Evolutionary conservation across 2,329 filamentous ascomycete genomes (phyloP), one percentile per base, ranked within the genome.

Genomic region (Pezicula radicicola): DNA sequence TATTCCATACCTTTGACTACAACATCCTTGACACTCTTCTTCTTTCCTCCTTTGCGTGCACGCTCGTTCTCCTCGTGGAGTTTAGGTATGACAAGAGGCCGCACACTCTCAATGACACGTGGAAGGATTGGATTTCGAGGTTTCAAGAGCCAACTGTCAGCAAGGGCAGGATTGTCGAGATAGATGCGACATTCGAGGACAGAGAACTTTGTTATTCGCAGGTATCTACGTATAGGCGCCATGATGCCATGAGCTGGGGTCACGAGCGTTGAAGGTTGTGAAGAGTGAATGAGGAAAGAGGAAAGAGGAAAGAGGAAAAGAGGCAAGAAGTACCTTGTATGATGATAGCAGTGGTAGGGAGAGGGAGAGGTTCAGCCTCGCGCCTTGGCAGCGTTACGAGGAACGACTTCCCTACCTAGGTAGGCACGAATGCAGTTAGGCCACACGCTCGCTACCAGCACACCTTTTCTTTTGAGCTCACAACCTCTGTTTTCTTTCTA

Each of bases 121-220:
- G 87, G 85, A 13, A 99, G 80, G 15, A 93, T 81, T 3, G 89
- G 84, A 61, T 91, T 78, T 58, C 85, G 83, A 35, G 88, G 79
- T 62, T 88, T 87, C 58, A 96, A 80, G 16, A 99, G 82, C 85
- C 95, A 97, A 65, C 87, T 85, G 59, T 90, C 83, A 21, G 84
- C 83, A 55, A 96, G 83, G 12, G 87, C 83, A 0, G 94, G 94
- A 62, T 93, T 92, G 59, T 97, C 93, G 44, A 97, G 84, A 70
- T 97, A 97, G 60, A 99, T 94, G 59, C 92, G 91, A 58, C 90
- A 91, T 78, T 99, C 94, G n/a, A 99, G 80, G 30, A 97, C 91
- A 4, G 93, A 96, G 70, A 91, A 89, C 67, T 93, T 92, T 50
- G 89, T 93, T 62, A 97, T 96, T 48, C 93, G 84, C 50, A 97